These are phyloP conservation scores for Ophiosphaerella narmari DNA, from an alignment of 2,329 filamentous ascomycete genomes.

Conservation along the genomic window DNA sequence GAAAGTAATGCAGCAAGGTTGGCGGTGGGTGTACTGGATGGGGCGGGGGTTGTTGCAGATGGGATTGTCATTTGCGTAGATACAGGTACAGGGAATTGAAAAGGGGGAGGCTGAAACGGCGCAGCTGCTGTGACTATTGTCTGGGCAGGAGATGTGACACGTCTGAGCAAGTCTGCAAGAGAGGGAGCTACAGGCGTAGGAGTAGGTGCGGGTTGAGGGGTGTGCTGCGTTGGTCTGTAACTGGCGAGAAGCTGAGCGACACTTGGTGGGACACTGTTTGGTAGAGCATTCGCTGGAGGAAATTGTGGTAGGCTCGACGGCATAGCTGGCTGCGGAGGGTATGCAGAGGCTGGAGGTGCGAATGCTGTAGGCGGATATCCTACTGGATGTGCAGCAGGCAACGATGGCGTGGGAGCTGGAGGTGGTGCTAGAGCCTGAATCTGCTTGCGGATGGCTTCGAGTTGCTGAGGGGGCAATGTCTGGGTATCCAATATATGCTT, in stretches of 20 bases:
- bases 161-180: conserved; percentile 36
- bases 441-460: conserved; percentile 83
- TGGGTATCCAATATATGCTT: conserved; percentile 79
- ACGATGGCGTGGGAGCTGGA: conserved; percentile 53
- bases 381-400: conserved; percentile 24
- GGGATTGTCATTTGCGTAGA: conserved; percentile 27
- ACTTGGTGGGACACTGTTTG: conserved; percentile 27
- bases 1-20: conserved; percentile 41
- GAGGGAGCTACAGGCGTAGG: conserved; percentile 29
- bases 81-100: conserved; percentile 25
- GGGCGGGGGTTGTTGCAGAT: conserved; percentile 30
- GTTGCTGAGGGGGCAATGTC: conserved; percentile 77
- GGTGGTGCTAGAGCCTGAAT: conserved; percentile 74
- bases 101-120: conserved; percentile 36
- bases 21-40: conserved; percentile 29
- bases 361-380: conserved; percentile 2
- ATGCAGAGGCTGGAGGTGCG: conserved; percentile 31
- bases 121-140: conserved; percentile 25
- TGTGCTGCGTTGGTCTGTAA: conserved; percentile 23
- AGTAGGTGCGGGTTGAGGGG: conserved; percentile 23
- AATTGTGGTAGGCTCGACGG: conserved; percentile 23
- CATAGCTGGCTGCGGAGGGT: conserved; percentile 31
- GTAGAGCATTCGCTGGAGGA: conserved; percentile 22
- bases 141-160: conserved; percentile 34
- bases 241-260: conserved; percentile 38